Percentiles rank a stretch among this genome's conserved stretches.
Conservation (phyloP, 371 early-diverging fungal genomes). For the Zopfochytrium polystomum region DNA sequence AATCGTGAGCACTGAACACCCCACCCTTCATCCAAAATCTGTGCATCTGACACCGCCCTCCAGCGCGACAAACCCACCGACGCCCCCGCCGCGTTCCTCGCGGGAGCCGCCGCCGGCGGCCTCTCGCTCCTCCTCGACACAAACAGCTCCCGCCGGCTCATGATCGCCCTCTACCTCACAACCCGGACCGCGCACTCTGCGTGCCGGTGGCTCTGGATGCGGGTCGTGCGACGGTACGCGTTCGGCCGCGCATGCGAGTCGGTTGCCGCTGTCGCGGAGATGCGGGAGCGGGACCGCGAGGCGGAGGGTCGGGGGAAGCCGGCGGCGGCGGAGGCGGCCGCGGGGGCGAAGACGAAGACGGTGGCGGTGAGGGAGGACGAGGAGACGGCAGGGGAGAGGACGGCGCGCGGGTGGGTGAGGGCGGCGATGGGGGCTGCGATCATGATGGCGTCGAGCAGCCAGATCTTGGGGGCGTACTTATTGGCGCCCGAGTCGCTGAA, state of each 20-base stretch:
- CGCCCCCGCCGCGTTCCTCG: slow-evolving; percentile 75
- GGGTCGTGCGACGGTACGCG: not conserved
- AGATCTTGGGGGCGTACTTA: slow-evolving; percentile 63
- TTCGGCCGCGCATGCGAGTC: too few relatives aligned
- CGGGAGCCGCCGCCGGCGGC: slow-evolving; percentile 67
- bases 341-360: too few relatives aligned
- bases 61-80: too few relatives aligned
- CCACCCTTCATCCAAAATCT: slow-evolving; percentile 66
- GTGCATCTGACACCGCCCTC: too few relatives aligned
- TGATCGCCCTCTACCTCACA: slow-evolving; percentile 73
- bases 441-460: slow-evolving; percentile 66
- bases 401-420: slow-evolving; percentile 50
- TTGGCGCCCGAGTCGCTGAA: slow-evolving; percentile 62
- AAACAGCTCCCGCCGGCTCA: slow-evolving; percentile 66
- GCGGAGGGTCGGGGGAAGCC: too few relatives aligned
- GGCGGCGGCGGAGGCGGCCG: too few relatives aligned
- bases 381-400: slow-evolving; percentile 15
- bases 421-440: slow-evolving; percentile 57
- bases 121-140: slow-evolving; percentile 70
- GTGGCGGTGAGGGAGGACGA: too few relatives aligned
- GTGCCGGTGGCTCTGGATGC: slow-evolving; percentile 33
- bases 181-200: slow-evolving; percentile 73
- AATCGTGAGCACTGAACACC: slow-evolving; percentile 52
- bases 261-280: not conserved
- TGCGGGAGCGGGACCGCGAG: slow-evolving; percentile 21